Base-by-base conservation (phyloP, 768 basidiomycete species). In the Collybia nuda region DNA sequence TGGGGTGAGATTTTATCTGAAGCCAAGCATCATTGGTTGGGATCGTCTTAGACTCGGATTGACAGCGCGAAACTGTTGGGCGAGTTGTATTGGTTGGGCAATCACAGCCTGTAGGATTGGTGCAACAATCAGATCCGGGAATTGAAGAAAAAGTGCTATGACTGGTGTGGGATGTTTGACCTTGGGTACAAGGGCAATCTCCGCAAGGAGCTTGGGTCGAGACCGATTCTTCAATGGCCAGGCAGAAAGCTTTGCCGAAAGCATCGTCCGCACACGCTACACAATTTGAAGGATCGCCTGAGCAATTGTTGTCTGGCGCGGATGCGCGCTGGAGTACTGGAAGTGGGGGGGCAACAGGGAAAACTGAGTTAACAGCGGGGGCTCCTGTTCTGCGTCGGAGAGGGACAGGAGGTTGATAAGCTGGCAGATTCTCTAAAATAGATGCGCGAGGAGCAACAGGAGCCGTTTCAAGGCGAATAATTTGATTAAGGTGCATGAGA, bases 241-340 rank as follows among this genome's bases (percentile, higher is more conserved):
- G 76, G 64, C 93, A 95, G 66, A 95, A 95, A 5, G 90, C 92
- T 61, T 88, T 86, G 8, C 92, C 92, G 56, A 94, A 94, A 18
- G 79, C 77, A 64, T 94, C 93, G 59, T 89, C 86, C 3, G 85
- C 86, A 62, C 93, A 95, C 3, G 91, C 93, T 46, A 80, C 65
- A 62, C 93, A 95, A 66, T 93, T 93, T 7, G 80, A 76, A 2
- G 93, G 93, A 61, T 95, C 90, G 11, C 93, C 93, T 15, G 91
- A 88, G 66, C 93, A 95, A 28, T 68, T 78, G 14, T 68, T 78
- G 14, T 67, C 63, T 32, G 67, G 61, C 7, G 14, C 32, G 14
- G 60, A 51, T 29, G 65, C 51, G 23, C 23, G 15, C 37, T 64
- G 55, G 43, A 60, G 52, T 21, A 53, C 51, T 26, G 69, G 56